phyloP scores from a whole-genome alignment of 371 early-diverging fungal species.

The Actinomortierella ambigua region DNA sequence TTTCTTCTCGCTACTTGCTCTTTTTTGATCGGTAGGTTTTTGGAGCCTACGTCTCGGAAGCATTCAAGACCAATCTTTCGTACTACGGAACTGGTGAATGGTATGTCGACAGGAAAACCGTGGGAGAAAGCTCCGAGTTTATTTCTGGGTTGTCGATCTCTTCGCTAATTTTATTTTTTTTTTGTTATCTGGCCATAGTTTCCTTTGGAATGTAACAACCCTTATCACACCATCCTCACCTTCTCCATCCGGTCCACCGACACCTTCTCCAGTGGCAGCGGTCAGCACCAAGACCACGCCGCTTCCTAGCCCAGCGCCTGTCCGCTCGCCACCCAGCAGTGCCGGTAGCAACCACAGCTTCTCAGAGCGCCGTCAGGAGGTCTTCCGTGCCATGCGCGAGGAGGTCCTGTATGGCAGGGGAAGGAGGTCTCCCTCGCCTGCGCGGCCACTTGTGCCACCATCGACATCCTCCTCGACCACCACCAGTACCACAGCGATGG shows the following conservation, averaged over 20 bases:
- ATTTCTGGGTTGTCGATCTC: neutral
- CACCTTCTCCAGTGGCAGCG: constrained; percentile 32
- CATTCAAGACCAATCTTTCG: constrained; percentile 64
- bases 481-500: no score
- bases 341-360: neutral
- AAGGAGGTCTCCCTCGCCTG: no score
- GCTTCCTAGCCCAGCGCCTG: constrained; percentile 11
- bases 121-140: neutral
- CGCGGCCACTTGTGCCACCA: no score
- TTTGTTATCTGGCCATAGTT: constrained; percentile 53
- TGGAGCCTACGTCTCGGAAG: constrained; percentile 85
- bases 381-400: constrained; percentile 37
- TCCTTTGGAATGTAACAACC: constrained; percentile 74
- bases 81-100: constrained; percentile 93
- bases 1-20: neutral
- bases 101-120: constrained; percentile 51
- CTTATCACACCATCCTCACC: constrained; percentile 27
- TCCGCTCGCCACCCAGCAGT: constrained; percentile 6
- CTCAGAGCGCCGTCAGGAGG: constrained; percentile 17
- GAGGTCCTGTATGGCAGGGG: no score
- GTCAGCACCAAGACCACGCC: constrained; percentile 19
- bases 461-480: no score
- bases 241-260: constrained; percentile 21
- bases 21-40: constrained; percentile 65
- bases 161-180: constrained; percentile 9